phyloP scores from a whole-genome alignment of 495 filamentous ascomycete species.

The Xylaria sp. region DNA sequence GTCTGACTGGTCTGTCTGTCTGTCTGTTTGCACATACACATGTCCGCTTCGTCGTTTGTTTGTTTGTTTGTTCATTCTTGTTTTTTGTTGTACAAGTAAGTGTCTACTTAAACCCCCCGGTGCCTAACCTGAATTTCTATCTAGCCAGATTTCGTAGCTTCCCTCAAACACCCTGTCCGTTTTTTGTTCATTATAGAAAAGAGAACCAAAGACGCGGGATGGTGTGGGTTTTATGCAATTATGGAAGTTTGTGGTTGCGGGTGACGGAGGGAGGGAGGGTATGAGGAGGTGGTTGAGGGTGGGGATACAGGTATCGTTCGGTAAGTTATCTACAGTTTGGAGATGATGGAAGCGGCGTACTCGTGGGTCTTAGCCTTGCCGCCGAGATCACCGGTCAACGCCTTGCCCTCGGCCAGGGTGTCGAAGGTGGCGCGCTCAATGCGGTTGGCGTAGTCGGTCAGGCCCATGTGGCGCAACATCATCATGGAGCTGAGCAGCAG shows the following conservation, averaged over 20 bases:
- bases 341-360: conserved; percentile 90
- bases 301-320: conserved; percentile 17
- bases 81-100: conserved; percentile 4
- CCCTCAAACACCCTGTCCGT: neutral
- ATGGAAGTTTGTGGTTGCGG: conserved; percentile 18
- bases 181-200: neutral
- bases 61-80: neutral
- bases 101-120: neutral
- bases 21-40: no score
- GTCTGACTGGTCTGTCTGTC: neutral
- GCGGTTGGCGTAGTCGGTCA: conserved; percentile 79
- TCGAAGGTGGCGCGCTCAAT: conserved; percentile 96
- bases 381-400: conserved; percentile 92
- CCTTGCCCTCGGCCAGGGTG: conserved; percentile 93
- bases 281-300: neutral
- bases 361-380: conserved; percentile 92
- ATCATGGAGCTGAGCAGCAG: conserved; percentile 91
- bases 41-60: no score
- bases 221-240: neutral
- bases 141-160: neutral
- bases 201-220: neutral
- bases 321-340: conserved; percentile 65
- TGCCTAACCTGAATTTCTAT: conserved; percentile 11
- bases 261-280: neutral
- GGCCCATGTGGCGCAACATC: conserved; percentile 99